Evolutionary conservation across 768 basidiomycete species (phyloP).

Genomic region (Boletus tylopilopsis): DNA sequence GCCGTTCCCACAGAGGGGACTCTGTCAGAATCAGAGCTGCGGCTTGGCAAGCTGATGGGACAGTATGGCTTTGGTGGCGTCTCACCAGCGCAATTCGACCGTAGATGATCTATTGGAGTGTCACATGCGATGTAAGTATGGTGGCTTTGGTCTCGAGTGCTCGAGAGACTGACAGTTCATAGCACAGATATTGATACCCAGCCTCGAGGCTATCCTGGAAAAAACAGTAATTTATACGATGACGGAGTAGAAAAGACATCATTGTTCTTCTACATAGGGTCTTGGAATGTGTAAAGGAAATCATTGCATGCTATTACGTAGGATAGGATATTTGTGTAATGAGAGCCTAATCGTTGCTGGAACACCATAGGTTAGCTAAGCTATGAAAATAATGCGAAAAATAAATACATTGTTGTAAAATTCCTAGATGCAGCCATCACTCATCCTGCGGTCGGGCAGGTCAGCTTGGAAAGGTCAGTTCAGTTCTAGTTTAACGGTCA

Average conservation of each 20-base stretch:
- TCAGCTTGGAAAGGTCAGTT: conserved; percentile 81
- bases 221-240: not conserved
- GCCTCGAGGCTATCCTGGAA: not conserved
- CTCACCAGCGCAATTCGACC: not conserved
- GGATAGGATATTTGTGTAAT: no score
- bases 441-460: conserved; percentile 57
- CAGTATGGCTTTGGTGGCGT: not conserved
- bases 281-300: no score
- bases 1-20: not conserved
- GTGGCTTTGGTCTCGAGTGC: not conserved
- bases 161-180: not conserved
- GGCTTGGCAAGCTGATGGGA: not conserved
- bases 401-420: not conserved
- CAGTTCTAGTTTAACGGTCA: not conserved
- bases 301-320: no score
- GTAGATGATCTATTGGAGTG: not conserved
- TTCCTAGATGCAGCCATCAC: conserved; percentile 58
- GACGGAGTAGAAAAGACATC: no score
- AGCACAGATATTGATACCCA: not conserved
- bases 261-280: no score
- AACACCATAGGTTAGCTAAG: conserved; percentile 7
- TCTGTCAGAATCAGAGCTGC: not conserved
- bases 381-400: not conserved
- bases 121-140: not conserved
- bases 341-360: no score